These are phyloP conservation scores for Spathaspora hagerdaliae DNA, from an alignment of 805 yeast genomes.

Conservation along the genomic window DNA sequence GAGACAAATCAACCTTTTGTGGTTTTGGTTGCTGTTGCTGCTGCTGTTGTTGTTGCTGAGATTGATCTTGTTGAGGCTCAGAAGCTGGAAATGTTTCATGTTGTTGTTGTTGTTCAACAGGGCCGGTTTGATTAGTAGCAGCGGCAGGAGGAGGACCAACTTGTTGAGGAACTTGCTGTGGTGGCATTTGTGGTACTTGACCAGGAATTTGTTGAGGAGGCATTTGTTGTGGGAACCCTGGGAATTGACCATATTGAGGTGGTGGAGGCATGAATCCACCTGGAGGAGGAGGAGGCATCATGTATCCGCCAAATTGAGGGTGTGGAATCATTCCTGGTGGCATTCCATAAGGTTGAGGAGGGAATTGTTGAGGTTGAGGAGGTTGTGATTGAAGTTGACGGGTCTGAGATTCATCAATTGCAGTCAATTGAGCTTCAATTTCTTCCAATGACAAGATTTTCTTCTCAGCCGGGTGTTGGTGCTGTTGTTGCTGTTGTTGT, in stretches of 20 bases:
- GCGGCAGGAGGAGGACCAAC: constrained; percentile 1
- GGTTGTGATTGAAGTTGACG: constrained; percentile 7
- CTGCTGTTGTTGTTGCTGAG: constrained; percentile 1
- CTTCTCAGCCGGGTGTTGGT: constrained; percentile 22
- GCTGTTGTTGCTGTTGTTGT: constrained; percentile 15
- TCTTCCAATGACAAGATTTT: constrained; percentile 73
- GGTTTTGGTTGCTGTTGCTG: constrained; percentile 1
- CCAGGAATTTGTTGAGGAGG: constrained; percentile 9
- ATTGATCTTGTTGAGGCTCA: constrained; percentile 1
- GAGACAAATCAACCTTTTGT: constrained; percentile 35
- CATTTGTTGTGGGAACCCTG: constrained; percentile 21
- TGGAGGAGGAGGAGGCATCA: constrained; percentile 47
- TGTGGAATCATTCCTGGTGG: constrained; percentile 26
- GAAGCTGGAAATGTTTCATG: neutral
- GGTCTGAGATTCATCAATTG: constrained; percentile 30
- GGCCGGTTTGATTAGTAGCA: neutral
- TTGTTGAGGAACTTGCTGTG: constrained; percentile 6
- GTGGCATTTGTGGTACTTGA: constrained; percentile 8
- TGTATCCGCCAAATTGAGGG: constrained; percentile 34
- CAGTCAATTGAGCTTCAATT: constrained; percentile 72
- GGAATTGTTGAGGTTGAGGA: constrained; percentile 19
- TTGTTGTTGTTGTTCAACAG: constrained; percentile 5
- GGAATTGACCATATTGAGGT: constrained; percentile 29
- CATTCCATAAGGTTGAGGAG: constrained; percentile 32
- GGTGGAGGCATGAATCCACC: constrained; percentile 30